phyloP scores from a whole-genome alignment of 495 filamentous ascomycete species.

The Penicillium robsamsonii region DNA sequence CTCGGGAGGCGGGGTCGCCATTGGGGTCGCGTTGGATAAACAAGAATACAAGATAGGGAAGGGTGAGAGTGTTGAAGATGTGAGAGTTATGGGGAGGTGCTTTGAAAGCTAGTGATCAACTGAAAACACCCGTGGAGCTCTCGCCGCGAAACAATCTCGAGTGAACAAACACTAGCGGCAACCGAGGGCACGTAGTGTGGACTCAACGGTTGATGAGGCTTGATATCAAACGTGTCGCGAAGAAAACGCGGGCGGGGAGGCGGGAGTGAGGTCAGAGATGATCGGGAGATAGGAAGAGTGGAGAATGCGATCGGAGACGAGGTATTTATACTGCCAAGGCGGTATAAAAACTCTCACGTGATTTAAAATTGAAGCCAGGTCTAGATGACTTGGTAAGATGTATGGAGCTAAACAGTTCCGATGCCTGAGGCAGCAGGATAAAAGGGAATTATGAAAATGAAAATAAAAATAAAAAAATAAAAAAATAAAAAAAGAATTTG shows the following conservation, averaged over 20 bases:
- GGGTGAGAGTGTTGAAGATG: slow-evolving; percentile 17
- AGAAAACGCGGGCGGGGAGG: slow-evolving; percentile 8
- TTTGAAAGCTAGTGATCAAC: slow-evolving; percentile 12
- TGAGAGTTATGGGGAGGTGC: slow-evolving; percentile 9
- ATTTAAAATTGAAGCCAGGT: slow-evolving; percentile 20
- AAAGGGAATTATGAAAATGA: slow-evolving; percentile 15
- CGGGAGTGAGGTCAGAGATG: slow-evolving; percentile 13
- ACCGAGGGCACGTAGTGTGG: slow-evolving; percentile 11
- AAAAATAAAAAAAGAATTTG: slow-evolving; percentile 9
- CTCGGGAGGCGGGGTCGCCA: slow-evolving; percentile 53
- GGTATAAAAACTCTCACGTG: slow-evolving; percentile 40
- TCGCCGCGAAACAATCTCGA: slow-evolving; percentile 12
- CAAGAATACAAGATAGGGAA: slow-evolving; percentile 12
- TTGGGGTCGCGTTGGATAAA: slow-evolving; percentile 25
- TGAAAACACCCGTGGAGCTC: slow-evolving; percentile 6
- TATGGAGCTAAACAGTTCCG: slow-evolving; percentile 10
- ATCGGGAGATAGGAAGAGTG: slow-evolving; percentile 37
- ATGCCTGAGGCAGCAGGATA: slow-evolving; percentile 22
- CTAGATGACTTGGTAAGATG: slow-evolving; percentile 10
- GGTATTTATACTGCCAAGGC: slow-evolving; percentile 49
- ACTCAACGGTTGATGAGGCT: slow-evolving; percentile 1
- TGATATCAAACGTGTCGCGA: slow-evolving; percentile 12
- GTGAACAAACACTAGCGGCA: slow-evolving; percentile 21
- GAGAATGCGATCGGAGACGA: slow-evolving; percentile 47
- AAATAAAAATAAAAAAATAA: slow-evolving; percentile 16